Base-by-base conservation (phyloP, 2,329 filamentous ascomycete species). In the Pseudovirgaria hyperparasitica region DNA sequence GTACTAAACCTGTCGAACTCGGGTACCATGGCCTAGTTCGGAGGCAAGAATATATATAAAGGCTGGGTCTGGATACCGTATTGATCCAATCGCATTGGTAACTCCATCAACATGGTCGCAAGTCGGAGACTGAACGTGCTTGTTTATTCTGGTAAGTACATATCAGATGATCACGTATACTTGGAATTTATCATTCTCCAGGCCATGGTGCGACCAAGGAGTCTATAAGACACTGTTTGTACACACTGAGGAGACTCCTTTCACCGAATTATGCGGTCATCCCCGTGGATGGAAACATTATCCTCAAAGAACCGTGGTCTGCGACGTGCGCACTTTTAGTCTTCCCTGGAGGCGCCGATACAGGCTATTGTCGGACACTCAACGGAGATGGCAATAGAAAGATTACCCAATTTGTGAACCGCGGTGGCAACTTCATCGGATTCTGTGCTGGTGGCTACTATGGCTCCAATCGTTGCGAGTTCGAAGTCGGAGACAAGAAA, bases 371-470 rank as follows among this genome's bases (percentile, higher is more conserved):
- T 53, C 75, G 80, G 16, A 75, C 73, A 3, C 67, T 98, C 36
- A 90, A 96, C 50, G 90, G 90, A 19, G 65, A 74, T 27, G 90
- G 87, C 2, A 98, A 96, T 52, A 69, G 78, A 19, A 70, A 72
- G 38, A 94, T 98, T 51, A 63, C 67, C 29, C 77, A 87, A 39
- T 98, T 80, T 45, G 82, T 98, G 26, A 79, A 84, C 32, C 67
- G 72, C 16, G 90, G 90, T 16, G 90, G 90, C 10, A 64, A 70
- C 1, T 98, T 90, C 47, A 67, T 98, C 2, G 90, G 90, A 1
- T 76, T 98, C 42, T 98, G 90, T 49, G 90, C 90, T 2, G 90
- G 90, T 5, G 90, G 80, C 8, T 98, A 98, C 57, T 98, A 93
- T 44, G 90, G 79, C 13, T 75, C 68, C 38, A 63, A 66, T 20